Evolutionary conservation across 345 rosid species (phyloP).

Genomic region (rapeseed (Brassica napus)): Da-Ae NC_063434.1:10348501-10349000

Average conservation of each 20-base stretch:
- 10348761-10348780: constrained; percentile 10
- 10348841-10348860: constrained; percentile 98
- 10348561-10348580: not conserved
- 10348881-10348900: not conserved
- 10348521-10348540: constrained; percentile 6
- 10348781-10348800: constrained; percentile 75
- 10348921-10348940: constrained; percentile 23
- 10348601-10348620: constrained; percentile 78
- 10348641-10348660: constrained; percentile 99
- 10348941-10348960: constrained; percentile 94
- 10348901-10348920: constrained; percentile 9
- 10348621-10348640: constrained; percentile 99
- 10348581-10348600: constrained; percentile 27
- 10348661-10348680: constrained; percentile 97
- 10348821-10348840: constrained; percentile 97
- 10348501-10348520: constrained; percentile 53
- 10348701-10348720: constrained; percentile 22
- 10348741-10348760: not conserved
- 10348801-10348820: constrained; percentile 95
- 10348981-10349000: constrained; percentile 97
- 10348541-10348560: constrained; percentile 11
- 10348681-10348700: constrained; percentile 95
- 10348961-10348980: constrained; percentile 95
- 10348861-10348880: constrained; percentile 45
- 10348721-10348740: constrained; percentile 23